phyloP scores from a whole-genome alignment of 179 eudicot species.

The Actinidia arguta region DNA sequence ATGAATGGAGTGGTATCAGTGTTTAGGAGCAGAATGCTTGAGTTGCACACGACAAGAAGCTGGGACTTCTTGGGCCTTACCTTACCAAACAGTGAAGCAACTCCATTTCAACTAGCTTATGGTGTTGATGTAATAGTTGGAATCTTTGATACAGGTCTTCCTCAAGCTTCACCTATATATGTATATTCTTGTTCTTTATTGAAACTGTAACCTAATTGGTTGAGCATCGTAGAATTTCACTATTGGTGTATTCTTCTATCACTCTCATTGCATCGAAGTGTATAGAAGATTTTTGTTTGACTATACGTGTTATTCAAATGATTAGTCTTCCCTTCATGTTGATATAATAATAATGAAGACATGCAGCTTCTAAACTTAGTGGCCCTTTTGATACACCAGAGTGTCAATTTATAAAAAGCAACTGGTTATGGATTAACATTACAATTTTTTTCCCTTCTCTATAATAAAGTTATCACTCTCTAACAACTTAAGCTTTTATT shows the following conservation, averaged over 20 bases:
- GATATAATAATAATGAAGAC: neutral
- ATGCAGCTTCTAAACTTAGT: constrained; percentile 2
- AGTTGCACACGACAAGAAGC: constrained; percentile 77
- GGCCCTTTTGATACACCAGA: neutral
- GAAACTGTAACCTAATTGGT: constrained; percentile 3
- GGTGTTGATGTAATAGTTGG: constrained; percentile 41
- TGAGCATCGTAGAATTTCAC: neutral
- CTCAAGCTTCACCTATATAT: neutral
- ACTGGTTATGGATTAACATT: no score
- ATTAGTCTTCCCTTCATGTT: neutral
- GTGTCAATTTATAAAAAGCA: neutral
- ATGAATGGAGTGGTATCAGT: constrained; percentile 62
- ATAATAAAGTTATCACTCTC: neutral
- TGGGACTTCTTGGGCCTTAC: constrained; percentile 82
- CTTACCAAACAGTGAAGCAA: constrained; percentile 25
- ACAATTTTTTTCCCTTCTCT: no score
- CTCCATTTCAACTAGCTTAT: constrained; percentile 41
- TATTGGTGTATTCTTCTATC: neutral
- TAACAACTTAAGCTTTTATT: neutral
- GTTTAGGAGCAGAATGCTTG: constrained; percentile 55
- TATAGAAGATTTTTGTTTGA: neutral
- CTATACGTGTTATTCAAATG: neutral
- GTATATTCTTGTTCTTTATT: neutral
- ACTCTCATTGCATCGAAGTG: neutral
- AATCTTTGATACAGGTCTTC: constrained; percentile 51